These are phyloP conservation scores for Pythium biforme DNA, from an alignment of 352 stramenopile species.

Conservation along the genomic window DNA sequence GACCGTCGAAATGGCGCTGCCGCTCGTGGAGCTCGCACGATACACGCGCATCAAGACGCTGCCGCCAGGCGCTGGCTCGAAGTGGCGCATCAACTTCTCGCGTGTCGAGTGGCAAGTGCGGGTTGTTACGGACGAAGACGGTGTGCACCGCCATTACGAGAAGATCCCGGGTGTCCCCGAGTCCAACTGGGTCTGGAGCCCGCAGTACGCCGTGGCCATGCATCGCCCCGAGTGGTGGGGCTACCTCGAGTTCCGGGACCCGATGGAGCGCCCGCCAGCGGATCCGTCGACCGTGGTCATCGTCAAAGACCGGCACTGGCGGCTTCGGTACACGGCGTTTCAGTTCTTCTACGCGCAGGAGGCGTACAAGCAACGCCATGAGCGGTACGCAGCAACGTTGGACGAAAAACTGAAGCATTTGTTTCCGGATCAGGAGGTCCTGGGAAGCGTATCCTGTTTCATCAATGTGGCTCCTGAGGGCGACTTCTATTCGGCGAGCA, in stretches of 20 bases:
- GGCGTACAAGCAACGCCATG: slow-evolving; percentile 29
- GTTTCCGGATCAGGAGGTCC: slow-evolving; percentile 28
- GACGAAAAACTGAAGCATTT: slow-evolving; percentile 32
- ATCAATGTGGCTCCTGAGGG: slow-evolving; percentile 21
- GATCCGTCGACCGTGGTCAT: slow-evolving; percentile 19
- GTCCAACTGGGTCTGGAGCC: slow-evolving; percentile 90
- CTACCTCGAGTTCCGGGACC: slow-evolving; percentile 76
- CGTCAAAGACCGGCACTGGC: slow-evolving; percentile 44
- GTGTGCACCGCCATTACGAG: slow-evolving; percentile 31
- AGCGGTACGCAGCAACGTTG: slow-evolving; percentile 33
- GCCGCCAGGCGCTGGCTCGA: slow-evolving; percentile 37
- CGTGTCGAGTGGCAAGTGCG: slow-evolving; percentile 76
- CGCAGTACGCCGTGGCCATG: slow-evolving; percentile 84
- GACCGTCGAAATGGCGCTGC: slow-evolving; percentile 80
- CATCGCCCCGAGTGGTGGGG: slow-evolving; percentile 89
- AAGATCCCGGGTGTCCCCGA: slow-evolving; percentile 48
- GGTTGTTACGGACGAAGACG: slow-evolving; percentile 19
- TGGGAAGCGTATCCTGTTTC: slow-evolving; percentile 24
- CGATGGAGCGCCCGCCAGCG: slow-evolving; percentile 12
- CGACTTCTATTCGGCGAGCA: slow-evolving; percentile 12
- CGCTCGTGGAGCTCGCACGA: slow-evolving; percentile 51
- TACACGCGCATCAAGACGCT: slow-evolving; percentile 32
- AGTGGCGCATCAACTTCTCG: slow-evolving; percentile 90
- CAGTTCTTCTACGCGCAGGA: slow-evolving; percentile 72
- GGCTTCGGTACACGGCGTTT: slow-evolving; percentile 50